A percentile compares a stretch with the other conserved stretches of the same genome.
Evolutionary conservation across 345 rosid genomes (phyloP).

Genomic region (Brassica cretica): DNA sequence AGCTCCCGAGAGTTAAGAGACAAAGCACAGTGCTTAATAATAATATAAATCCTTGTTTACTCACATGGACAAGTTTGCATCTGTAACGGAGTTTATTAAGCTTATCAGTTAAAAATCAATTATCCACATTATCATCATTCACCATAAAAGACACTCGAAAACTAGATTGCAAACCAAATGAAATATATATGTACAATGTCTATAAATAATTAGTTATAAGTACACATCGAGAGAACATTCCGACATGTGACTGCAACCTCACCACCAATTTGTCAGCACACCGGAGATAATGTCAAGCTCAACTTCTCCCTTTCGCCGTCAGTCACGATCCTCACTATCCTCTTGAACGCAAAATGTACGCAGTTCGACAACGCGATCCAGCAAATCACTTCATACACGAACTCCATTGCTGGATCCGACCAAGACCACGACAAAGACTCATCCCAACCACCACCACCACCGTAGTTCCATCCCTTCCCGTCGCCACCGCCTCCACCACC

Average conservation of each 20-base stretch:
- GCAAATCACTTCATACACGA: constrained; percentile 80
- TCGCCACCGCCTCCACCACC: constrained; percentile 28
- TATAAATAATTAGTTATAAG: neutral
- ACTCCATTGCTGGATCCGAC: constrained; percentile 61
- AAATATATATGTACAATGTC: constrained; percentile 22
- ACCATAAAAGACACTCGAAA: neutral
- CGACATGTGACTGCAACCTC: neutral
- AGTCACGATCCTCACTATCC: constrained; percentile 51
- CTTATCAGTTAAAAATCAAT: neutral
- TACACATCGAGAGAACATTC: neutral
- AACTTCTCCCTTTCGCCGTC: constrained; percentile 62
- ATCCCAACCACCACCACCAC: constrained; percentile 78
- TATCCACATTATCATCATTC: neutral
- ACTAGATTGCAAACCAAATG: neutral
- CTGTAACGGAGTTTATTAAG: too few species aligned
- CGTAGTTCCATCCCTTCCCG: constrained; percentile 26
- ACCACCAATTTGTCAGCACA: constrained; percentile 42
- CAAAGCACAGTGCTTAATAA: neutral
- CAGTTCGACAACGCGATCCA: constrained; percentile 92
- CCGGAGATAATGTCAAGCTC: constrained; percentile 50
- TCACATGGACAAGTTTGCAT: too few species aligned
- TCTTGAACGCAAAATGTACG: constrained; percentile 82
- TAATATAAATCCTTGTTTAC: neutral
- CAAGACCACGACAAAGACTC: constrained; percentile 59
- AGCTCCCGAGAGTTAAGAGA: constrained; percentile 24